Conservation (phyloP, 331 rosid species). For the Dryas integrifolia region DNA sequence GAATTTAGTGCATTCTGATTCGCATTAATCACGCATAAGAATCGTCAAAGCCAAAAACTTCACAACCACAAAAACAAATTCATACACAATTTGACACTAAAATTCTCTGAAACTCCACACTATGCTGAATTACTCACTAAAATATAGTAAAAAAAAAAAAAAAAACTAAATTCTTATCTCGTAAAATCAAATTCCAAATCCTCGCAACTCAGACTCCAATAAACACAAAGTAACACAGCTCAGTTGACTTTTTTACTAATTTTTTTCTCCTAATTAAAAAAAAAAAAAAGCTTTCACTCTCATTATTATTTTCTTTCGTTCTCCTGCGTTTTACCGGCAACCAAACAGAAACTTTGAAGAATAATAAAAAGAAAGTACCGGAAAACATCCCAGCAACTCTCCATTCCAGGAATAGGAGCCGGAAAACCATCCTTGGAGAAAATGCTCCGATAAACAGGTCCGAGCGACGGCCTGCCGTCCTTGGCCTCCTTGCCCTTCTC, state of each 20-base stretch:
- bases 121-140: not conserved
- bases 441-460: conserved; percentile 86
- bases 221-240: not conserved
- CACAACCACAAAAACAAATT: not conserved
- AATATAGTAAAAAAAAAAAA: too few relatives aligned
- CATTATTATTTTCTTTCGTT: not conserved
- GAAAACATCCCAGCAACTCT: conserved; percentile 89
- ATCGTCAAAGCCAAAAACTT: not conserved
- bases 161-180: not conserved
- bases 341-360: not conserved
- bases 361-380: conserved; percentile 36
- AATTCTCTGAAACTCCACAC: not conserved
- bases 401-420: conserved; percentile 52
- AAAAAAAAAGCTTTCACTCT: not conserved
- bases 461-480: conserved; percentile 64
- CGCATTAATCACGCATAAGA: not conserved
- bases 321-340: conserved; percentile 6
- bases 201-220: not conserved
- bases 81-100: not conserved
- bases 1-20: not conserved
- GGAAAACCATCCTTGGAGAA: conserved; percentile 85
- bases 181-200: not conserved
- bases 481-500: conserved; percentile 59
- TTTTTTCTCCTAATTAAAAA: not conserved
- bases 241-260: not conserved